A percentile compares a stretch with the other conserved stretches of the same genome.
phyloP scores from a whole-genome alignment of 352 stramenopile genomes.

The Phytophthora parvispora region DNA sequence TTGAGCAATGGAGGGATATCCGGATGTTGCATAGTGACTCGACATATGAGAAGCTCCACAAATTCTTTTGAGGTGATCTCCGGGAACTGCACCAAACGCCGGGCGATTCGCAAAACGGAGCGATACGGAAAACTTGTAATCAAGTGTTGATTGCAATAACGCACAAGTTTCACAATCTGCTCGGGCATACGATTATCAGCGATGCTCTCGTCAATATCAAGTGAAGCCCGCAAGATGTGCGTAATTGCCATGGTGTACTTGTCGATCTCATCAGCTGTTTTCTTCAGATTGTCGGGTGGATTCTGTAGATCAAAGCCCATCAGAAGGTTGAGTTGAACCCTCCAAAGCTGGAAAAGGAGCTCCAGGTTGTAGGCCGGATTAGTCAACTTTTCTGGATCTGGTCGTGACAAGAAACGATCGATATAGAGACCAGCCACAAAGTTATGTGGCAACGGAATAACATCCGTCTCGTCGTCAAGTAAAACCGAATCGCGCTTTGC shows the following conservation, averaged over 20 bases:
- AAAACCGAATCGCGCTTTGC: slow-evolving; percentile 86
- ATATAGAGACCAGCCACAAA: slow-evolving; percentile 83
- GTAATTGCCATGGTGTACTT: slow-evolving; percentile 79
- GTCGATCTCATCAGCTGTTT: slow-evolving; percentile 63
- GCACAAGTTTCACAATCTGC: slow-evolving; percentile 83
- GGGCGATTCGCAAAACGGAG: slow-evolving; percentile 69
- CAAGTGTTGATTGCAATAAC: slow-evolving; percentile 76
- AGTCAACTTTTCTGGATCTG: slow-evolving; percentile 78
- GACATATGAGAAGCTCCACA: slow-evolving; percentile 77
- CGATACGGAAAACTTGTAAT: slow-evolving; percentile 82
- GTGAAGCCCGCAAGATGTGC: slow-evolving; percentile 70
- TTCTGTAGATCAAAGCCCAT: slow-evolving; percentile 76
- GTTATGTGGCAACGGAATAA: slow-evolving; percentile 67
- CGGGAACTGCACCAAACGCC: slow-evolving; percentile 72
- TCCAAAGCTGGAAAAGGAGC: slow-evolving; percentile 80
- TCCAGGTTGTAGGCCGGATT: slow-evolving; percentile 86
- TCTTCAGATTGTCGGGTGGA: slow-evolving; percentile 59
- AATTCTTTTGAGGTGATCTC: slow-evolving; percentile 79
- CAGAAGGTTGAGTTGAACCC: slow-evolving; percentile 59
- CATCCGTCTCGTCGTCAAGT: slow-evolving; percentile 72
- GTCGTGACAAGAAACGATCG: slow-evolving; percentile 74
- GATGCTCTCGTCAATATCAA: slow-evolving; percentile 80
- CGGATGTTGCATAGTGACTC: slow-evolving; percentile 73
- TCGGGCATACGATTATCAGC: slow-evolving; percentile 71
- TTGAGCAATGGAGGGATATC: slow-evolving; percentile 81